A percentile compares a stretch with the other conserved stretches of the same genome.
Evolutionary conservation across 768 basidiomycete species (phyloP).

Genomic region (Tulasnella sp.): DNA sequence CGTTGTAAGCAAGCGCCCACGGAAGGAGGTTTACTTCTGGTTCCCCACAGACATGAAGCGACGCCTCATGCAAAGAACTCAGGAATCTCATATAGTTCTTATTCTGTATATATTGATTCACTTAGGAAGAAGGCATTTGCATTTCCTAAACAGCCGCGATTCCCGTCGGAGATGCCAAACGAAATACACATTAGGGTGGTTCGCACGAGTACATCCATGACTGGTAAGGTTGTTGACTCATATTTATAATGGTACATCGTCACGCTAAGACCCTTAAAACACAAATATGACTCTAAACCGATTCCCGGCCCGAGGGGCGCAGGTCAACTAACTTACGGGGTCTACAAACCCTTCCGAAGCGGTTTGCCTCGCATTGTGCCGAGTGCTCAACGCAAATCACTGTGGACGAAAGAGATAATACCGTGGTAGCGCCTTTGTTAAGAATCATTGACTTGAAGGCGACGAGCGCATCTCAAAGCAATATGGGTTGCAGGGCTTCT

Average conservation of each 20-base stretch:
- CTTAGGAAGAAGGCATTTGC: background rate
- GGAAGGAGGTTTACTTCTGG: background rate
- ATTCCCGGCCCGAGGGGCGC: background rate
- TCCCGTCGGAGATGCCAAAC: background rate
- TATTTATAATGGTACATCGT: background rate
- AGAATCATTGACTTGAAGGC: no score
- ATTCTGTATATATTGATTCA: background rate
- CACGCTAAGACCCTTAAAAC: background rate
- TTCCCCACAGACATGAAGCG: background rate
- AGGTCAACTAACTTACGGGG: background rate
- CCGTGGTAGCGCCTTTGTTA: no score
- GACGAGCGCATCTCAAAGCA: no score
- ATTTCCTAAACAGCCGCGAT: background rate
- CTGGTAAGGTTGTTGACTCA: background rate
- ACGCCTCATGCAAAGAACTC: background rate
- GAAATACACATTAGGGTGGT: background rate
- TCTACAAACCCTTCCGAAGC: no score
- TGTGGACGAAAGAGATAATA: no score
- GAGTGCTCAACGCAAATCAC: no score
- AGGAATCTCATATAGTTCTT: background rate
- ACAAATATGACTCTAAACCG: background rate
- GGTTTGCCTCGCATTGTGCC: no score
- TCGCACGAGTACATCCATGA: background rate
- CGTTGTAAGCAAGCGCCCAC: background rate
- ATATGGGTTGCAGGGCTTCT: no score